phyloP scores from a whole-genome alignment of 139 green algal genomes.

The Mychonastes homosphaera region DNA sequence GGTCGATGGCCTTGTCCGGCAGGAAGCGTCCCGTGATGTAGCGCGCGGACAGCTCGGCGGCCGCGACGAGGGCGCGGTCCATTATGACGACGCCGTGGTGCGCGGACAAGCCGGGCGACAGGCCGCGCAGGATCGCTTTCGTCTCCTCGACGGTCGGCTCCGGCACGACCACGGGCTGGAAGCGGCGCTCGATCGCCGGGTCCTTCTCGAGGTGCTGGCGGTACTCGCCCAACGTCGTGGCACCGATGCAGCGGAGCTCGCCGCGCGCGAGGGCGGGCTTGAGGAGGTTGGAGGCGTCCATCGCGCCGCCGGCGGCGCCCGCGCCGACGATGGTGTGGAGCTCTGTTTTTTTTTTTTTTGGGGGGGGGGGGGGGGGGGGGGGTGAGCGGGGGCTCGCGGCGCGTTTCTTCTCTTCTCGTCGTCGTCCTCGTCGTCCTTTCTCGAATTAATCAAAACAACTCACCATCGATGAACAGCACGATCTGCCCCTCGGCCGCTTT shows the following conservation, averaged over 20 bases:
- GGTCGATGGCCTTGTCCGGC: slow-evolving; percentile 70
- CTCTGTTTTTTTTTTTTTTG: too few relatives aligned
- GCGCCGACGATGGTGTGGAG: slow-evolving; percentile 36
- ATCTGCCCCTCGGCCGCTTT: slow-evolving; percentile 43
- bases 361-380: background rate
- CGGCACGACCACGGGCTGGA: slow-evolving; percentile 77
- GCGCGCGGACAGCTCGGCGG: slow-evolving; percentile 41
- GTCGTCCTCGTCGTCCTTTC: background rate
- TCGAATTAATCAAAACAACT: too few relatives aligned
- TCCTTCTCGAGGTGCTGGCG: slow-evolving; percentile 92
- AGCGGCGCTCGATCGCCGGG: slow-evolving; percentile 78
- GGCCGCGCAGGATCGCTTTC: slow-evolving; percentile 85
- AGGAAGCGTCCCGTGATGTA: slow-evolving; percentile 66
- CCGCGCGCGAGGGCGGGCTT: slow-evolving; percentile 93
- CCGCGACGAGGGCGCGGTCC: slow-evolving; percentile 47
- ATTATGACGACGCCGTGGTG: slow-evolving; percentile 51
- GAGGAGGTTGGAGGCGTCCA: slow-evolving; percentile 91
- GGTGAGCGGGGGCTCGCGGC: background rate
- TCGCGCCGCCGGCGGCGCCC: slow-evolving; percentile 67
- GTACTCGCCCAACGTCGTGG: slow-evolving; percentile 86
- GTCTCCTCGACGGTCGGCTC: slow-evolving; percentile 81
- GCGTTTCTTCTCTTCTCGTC: background rate
- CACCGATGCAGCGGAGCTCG: slow-evolving; percentile 89
- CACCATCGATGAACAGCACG: slow-evolving; percentile 95
- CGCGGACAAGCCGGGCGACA: slow-evolving; percentile 50